A percentile compares a stretch with the other conserved stretches of the same genome.
phyloP scores from a whole-genome alignment of 2,329 filamentous ascomycete genomes.

The Apiospora hydei region DNA sequence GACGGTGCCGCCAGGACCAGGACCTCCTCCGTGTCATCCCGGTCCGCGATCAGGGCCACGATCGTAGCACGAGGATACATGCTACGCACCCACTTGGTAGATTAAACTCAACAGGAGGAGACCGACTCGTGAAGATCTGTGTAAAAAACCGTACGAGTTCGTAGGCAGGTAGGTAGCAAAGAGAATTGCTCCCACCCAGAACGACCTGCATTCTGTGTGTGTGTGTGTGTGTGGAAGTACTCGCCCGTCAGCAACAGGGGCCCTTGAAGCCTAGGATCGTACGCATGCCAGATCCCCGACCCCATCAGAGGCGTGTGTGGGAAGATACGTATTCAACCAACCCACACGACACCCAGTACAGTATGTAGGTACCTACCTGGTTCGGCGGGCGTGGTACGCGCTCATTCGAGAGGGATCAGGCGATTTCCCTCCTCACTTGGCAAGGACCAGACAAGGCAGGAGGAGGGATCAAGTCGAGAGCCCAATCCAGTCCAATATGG shows the following conservation, averaged over 20 bases:
- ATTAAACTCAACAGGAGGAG: slow-evolving; percentile 14
- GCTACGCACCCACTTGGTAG: slow-evolving; percentile 5
- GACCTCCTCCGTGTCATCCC: slow-evolving; percentile 11
- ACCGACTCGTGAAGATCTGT: slow-evolving; percentile 14
- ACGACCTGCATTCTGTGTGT: not conserved
- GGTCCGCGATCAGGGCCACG: slow-evolving; percentile 17
- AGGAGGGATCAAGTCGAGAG: slow-evolving; percentile 17
- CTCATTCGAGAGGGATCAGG: slow-evolving; percentile 20
- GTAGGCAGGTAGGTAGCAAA: not conserved
- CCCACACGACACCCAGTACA: slow-evolving; percentile 9
- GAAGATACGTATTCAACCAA: slow-evolving; percentile 18
- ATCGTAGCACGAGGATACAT: not conserved
- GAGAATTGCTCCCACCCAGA: not conserved
- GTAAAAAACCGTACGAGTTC: slow-evolving; percentile 1
- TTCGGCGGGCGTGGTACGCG: slow-evolving; percentile 6
- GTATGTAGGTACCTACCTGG: not conserved
- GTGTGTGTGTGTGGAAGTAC: slow-evolving; percentile 3
- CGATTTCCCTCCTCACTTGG: slow-evolving; percentile 18
- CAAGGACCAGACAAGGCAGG: slow-evolving; percentile 18
- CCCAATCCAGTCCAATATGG: not conserved
- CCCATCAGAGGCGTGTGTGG: slow-evolving; percentile 18
- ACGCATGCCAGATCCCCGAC: slow-evolving; percentile 23
- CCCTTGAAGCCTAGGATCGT: slow-evolving; percentile 23
- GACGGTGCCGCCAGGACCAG: not conserved
- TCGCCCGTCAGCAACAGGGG: slow-evolving; percentile 17